Conservation (phyloP, 345 rosid genomes). For the Theobroma cacao region DNA sequence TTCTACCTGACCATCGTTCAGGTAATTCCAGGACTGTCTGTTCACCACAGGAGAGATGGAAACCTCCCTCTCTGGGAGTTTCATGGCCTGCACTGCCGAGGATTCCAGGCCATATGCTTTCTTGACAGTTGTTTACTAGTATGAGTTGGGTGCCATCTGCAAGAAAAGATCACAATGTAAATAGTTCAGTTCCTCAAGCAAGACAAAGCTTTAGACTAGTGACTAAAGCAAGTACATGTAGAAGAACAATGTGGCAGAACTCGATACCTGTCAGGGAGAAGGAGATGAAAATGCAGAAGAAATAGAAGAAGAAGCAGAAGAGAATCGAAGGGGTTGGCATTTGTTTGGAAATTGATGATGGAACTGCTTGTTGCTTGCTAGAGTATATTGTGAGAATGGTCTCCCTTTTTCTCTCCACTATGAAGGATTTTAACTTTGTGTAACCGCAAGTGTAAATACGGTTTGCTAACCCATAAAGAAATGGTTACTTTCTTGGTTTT, state of each 20-base stretch:
- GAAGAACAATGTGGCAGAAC: background rate
- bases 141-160: slow-evolving; percentile 30
- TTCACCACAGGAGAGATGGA: slow-evolving; percentile 36
- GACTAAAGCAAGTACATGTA: background rate
- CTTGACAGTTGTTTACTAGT: slow-evolving; percentile 42
- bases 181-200: background rate
- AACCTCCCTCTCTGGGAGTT: slow-evolving; percentile 38
- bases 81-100: slow-evolving; percentile 44
- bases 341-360: background rate
- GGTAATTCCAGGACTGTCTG: slow-evolving; percentile 33
- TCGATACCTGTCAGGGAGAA: slow-evolving; percentile 5
- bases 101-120: slow-evolving; percentile 49
- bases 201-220: background rate
- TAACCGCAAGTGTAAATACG: slow-evolving; percentile 4
- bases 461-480: background rate
- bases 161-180: background rate
- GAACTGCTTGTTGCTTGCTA: slow-evolving; percentile 3
- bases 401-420: slow-evolving; percentile 16
- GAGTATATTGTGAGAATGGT: background rate
- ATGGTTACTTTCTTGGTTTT: background rate
- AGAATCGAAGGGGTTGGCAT: slow-evolving; percentile 9
- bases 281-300: slow-evolving; percentile 4
- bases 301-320: background rate
- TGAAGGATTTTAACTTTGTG: background rate
- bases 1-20: slow-evolving; percentile 45